Evolutionary conservation across 2,329 filamentous ascomycete genomes (phyloP).

Genomic region (Fusarium sulawesiense): DNA sequence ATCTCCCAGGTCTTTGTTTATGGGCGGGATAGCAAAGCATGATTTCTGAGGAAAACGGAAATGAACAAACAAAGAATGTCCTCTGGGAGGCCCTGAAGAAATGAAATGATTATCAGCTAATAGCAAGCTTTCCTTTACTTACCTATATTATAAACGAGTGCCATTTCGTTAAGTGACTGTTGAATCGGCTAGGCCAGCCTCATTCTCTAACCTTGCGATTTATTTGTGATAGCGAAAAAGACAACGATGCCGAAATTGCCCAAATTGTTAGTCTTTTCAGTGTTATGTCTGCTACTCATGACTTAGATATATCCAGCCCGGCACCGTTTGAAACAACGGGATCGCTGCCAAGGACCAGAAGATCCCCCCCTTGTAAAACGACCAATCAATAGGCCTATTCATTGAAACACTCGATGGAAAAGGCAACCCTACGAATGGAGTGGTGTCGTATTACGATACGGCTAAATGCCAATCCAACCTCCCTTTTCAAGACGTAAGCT

Average conservation of each 20-base stretch:
- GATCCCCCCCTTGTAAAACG: not conserved
- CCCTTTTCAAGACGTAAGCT: not conserved
- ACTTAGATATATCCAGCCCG: not conserved
- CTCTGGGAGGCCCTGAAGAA: not conserved
- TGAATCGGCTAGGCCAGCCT: not conserved
- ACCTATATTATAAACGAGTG: not conserved
- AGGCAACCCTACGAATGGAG: slow-evolving; percentile 28
- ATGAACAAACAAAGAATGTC: slow-evolving; percentile 2
- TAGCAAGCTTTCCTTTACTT: not conserved
- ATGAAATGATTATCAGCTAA: not conserved
- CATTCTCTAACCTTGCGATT: not conserved
- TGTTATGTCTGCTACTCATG: not conserved
- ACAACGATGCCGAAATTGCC: not conserved
- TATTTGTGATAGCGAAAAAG: not conserved
- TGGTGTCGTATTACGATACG: not conserved
- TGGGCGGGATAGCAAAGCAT: slow-evolving; percentile 10
- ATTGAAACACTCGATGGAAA: slow-evolving; percentile 20
- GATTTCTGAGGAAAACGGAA: not conserved
- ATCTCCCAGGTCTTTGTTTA: slow-evolving; percentile 9
- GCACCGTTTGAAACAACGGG: not conserved
- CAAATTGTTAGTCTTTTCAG: not conserved
- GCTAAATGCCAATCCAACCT: slow-evolving; percentile 11
- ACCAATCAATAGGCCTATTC: slow-evolving; percentile 19
- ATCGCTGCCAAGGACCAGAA: not conserved
- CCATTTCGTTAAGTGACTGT: not conserved